Evolutionary conservation across 164 flowering plant species (phyloP).

Genomic region (Berberis vulgaris): DNA sequence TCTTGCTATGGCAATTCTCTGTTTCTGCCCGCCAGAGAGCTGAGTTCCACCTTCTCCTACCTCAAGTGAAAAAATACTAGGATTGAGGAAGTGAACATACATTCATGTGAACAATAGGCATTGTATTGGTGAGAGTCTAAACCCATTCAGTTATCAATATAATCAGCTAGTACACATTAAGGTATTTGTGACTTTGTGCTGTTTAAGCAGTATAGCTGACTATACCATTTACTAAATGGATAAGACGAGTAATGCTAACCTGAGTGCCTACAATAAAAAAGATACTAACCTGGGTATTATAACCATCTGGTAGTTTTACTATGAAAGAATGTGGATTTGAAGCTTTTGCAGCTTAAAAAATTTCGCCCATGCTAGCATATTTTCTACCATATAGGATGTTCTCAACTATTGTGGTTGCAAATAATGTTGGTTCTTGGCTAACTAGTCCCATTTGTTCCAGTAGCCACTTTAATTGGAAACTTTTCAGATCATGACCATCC

Average conservation of each 20-base stretch:
- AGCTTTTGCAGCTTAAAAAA: conserved; percentile 54
- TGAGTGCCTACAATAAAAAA: neutral
- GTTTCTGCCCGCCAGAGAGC: conserved; percentile 65
- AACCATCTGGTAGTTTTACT: conserved; percentile 50
- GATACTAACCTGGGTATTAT: conserved; percentile 51
- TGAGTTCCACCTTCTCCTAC: conserved; percentile 71
- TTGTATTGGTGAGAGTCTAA: neutral
- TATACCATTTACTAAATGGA: neutral
- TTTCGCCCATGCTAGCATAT: conserved; percentile 45
- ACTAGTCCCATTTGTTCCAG: conserved; percentile 77
- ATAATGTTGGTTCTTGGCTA: conserved; percentile 78
- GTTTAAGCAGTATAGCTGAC: neutral
- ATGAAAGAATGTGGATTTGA: conserved; percentile 79
- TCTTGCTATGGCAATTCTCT: conserved; percentile 64
- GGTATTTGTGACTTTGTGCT: neutral
- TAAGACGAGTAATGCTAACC: neutral
- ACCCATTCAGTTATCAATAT: too few relatives aligned
- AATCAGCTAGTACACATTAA: neutral
- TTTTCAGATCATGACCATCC: conserved; percentile 60
- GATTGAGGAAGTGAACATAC: neutral
- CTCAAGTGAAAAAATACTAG: conserved; percentile 15
- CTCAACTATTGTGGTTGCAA: conserved; percentile 53
- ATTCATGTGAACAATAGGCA: neutral
- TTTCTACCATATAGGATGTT: conserved; percentile 65
- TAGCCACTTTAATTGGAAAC: conserved; percentile 58